phyloP scores from a whole-genome alignment of 306 rosid genomes.

The Rubus idaeus region DNA sequence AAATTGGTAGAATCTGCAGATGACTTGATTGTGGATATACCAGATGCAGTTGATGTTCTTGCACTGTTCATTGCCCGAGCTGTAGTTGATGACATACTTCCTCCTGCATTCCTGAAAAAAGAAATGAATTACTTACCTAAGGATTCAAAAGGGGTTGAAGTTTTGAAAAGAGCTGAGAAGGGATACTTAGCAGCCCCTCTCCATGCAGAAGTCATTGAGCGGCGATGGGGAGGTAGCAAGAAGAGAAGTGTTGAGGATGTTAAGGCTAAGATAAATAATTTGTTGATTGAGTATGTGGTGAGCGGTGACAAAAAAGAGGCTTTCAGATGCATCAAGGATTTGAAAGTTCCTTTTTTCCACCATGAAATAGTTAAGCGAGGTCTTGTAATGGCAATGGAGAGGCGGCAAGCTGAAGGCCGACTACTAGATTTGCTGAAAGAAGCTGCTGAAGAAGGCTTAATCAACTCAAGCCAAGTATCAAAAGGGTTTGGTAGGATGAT shows the following conservation, averaged over 20 bases:
- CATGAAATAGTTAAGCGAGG: slow-evolving; percentile 67
- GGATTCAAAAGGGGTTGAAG: slow-evolving; percentile 60
- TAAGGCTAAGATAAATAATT: slow-evolving; percentile 53
- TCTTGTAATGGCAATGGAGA: slow-evolving; percentile 80
- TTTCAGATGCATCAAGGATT: slow-evolving; percentile 63
- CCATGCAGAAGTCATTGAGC: slow-evolving; percentile 59
- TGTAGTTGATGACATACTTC: slow-evolving; percentile 78
- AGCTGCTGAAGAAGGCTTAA: slow-evolving; percentile 68
- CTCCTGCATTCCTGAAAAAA: slow-evolving; percentile 67
- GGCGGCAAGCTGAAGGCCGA: slow-evolving; percentile 50
- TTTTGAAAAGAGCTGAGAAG: slow-evolving; percentile 58
- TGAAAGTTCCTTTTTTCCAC: slow-evolving; percentile 70
- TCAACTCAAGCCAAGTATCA: slow-evolving; percentile 63
- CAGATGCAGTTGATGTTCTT: slow-evolving; percentile 62
- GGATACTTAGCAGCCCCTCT: slow-evolving; percentile 65
- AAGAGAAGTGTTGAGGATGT: slow-evolving; percentile 64
- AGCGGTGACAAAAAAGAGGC: slow-evolving; percentile 76
- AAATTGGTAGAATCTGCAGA: slow-evolving; percentile 66
- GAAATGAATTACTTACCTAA: slow-evolving; percentile 34
- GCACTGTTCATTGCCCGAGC: slow-evolving; percentile 73
- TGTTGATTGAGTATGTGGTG: slow-evolving; percentile 60
- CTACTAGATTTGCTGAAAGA: slow-evolving; percentile 59
- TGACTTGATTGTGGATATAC: slow-evolving; percentile 68
- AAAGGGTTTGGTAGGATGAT: slow-evolving; percentile 63
- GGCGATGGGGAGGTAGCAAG: slow-evolving; percentile 71